Evolutionary conservation across 2,329 filamentous ascomycete genomes (phyloP).

Genomic region (Fusarium secorum): DNA sequence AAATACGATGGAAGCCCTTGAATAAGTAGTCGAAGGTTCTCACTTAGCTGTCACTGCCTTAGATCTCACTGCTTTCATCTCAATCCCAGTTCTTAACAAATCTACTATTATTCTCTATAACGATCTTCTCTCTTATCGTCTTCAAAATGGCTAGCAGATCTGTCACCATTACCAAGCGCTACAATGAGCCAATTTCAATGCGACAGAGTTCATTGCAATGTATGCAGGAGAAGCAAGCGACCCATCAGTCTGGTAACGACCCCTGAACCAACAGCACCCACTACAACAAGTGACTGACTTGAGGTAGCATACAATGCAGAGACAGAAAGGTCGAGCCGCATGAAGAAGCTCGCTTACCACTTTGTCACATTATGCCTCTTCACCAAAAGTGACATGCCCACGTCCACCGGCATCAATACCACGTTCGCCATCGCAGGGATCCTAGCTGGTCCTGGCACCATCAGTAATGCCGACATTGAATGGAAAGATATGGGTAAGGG

Average conservation of each 20-base stretch:
- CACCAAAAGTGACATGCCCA: slow-evolving; percentile 32
- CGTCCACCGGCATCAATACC: slow-evolving; percentile 31
- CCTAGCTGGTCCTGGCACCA: slow-evolving; percentile 19
- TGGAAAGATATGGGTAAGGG: slow-evolving; percentile 26
- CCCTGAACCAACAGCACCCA: slow-evolving; percentile 9
- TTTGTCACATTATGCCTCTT: slow-evolving; percentile 28
- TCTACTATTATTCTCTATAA: background rate
- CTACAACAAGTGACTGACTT: slow-evolving; percentile 11
- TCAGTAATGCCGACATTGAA: slow-evolving; percentile 19
- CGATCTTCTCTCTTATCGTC: background rate
- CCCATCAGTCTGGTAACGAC: slow-evolving; percentile 22
- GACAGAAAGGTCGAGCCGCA: background rate
- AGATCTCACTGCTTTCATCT: background rate
- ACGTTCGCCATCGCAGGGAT: slow-evolving; percentile 30
- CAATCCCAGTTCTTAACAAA: background rate
- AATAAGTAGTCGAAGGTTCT: slow-evolving; percentile 20
- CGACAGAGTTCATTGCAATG: background rate
- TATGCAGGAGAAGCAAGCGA: background rate
- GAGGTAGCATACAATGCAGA: slow-evolving; percentile 16
- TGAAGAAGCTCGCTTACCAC: slow-evolving; percentile 25
- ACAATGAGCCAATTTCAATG: background rate
- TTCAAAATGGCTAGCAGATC: slow-evolving; percentile 13
- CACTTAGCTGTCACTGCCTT: background rate
- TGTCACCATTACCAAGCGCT: slow-evolving; percentile 5
- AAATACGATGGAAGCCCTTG: background rate